Base-by-base conservation (phyloP, 306 rosid species). In the Corylus heterophylla region DNA sequence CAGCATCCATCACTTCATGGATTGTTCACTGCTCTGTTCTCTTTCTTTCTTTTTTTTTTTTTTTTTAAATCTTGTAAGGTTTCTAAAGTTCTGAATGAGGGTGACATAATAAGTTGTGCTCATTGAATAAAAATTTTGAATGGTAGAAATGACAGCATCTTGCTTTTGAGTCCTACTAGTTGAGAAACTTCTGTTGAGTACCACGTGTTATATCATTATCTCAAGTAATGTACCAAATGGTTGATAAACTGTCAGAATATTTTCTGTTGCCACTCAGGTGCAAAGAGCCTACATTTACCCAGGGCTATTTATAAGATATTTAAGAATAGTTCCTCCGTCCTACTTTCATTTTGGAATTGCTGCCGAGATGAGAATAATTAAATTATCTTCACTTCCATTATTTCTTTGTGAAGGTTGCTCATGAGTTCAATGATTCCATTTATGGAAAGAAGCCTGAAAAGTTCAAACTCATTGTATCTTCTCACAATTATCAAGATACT, bases 401-500 rank as follows among this genome's bases (percentile, higher is more conserved):
- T 69, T 69, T 62, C 71, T 88, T 45, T 82, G 81, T 81, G 76
- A 87, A 95, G 98, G 98, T 87, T 81, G 97, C 98, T 63, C 75
- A n/a, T 69, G 85, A 88, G 81, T 92, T 95, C 89, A 80, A 64
- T 68, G 89, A 92, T 71, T 90, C 93, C 77, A 84, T 95, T 78
- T 75, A 52, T 51, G 91, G 89, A 79, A 88, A 83, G 90, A 87
- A 86, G 74, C 84, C 86, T 71, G 81, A 86, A 18, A 91, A 87
- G 70, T 85, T 84, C 54, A 95, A 87, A 86, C 82, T 95, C 87
- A 87, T 95, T 62, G 96, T 95, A 87, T 95, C 99, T 55, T 93
- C 94, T 76, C 99, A 95, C 87, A 95, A 95, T 83, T 95, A 95
- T 85, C 86, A 86, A 76, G 31, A 48, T 51, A 93, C 99, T 64